Base-by-base conservation (phyloP, 306 rosid species). In the Lupinus albus region DNA sequence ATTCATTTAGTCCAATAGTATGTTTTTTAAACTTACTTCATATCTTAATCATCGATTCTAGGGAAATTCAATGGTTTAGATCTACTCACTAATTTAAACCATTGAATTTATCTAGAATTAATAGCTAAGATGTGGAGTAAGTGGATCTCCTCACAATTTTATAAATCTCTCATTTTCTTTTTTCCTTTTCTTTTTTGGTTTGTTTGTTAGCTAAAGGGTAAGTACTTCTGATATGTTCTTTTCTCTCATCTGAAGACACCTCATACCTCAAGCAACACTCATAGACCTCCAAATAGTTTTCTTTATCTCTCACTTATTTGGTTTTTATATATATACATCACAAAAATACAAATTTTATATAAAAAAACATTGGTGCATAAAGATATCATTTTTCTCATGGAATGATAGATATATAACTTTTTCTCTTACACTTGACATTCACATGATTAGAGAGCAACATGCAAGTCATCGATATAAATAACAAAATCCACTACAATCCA, bases 191-290 rank as follows among this genome's bases (percentile, higher is more conserved):
- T 64, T 47, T 59, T 30, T 49, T 64, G 5, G 25, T 74, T 67
- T 48, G 32, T 78, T 75, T 76, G 69, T 57, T 78, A 74, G 74
- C 68, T 65, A 70, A 70, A 80, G 61, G 70, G 52, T 64, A 13
- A 50, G 18, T 64, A 73, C 75, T 64, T 76, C 58, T 41, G 47
- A 44, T 48, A 76, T 78, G 95, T 84, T 82, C 91, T 79, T 84
- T 83, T 61, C 95, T 84, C 97, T 81, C 74, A 15, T 88, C 89
- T 65, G 78, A 88, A 88, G 95, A 83, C 85, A 85, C 75, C 85
- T 80, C 77, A 61, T 76, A 41, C 61, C 76, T 73, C 89, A 82
- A 82, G 83, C 84, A 85, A 80, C 77, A 78, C 75, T 62, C 47
- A 30, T 6, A 18, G 6, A 28, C 69, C 49, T 16, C 16, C 54